phyloP scores from a whole-genome alignment of 108 stramenopile genomes.

The Discostella stelligeroides region DNA sequence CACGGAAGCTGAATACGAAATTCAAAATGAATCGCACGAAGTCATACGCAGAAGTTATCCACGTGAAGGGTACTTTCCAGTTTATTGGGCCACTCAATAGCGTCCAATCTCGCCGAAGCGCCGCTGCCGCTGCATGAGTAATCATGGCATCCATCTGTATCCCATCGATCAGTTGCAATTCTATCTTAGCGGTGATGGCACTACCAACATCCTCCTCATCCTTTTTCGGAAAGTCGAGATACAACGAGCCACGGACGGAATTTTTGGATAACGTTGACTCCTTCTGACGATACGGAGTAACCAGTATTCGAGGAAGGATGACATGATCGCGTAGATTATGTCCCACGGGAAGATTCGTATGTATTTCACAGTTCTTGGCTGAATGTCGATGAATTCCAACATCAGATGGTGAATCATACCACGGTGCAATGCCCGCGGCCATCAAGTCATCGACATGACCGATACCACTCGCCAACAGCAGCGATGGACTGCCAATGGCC shows the following conservation, averaged over 20 bases:
- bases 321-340: constrained; percentile 63
- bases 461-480: constrained; percentile 67
- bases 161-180: constrained; percentile 49
- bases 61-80: constrained; percentile 10
- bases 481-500: constrained; percentile 69
- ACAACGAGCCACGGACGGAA: constrained; percentile 35
- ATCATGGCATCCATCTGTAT: constrained; percentile 40
- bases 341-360: constrained; percentile 42
- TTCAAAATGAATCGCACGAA: constrained; percentile 7
- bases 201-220: too few species aligned
- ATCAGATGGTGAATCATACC: constrained; percentile 28
- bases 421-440: constrained; percentile 42
- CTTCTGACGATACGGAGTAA: constrained; percentile 19
- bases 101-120: constrained; percentile 31
- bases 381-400: not conserved
- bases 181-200: constrained; percentile 27
- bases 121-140: constrained; percentile 44
- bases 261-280: constrained; percentile 18
- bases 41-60: constrained; percentile 9
- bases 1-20: not conserved
- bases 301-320: constrained; percentile 54
- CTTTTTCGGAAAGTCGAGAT: not conserved
- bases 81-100: not conserved
- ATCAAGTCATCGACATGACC: constrained; percentile 48
- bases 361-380: not conserved